Conservation (phyloP, 148 eudicot genomes). For the Vaccinium macrocarpon region DNA sequence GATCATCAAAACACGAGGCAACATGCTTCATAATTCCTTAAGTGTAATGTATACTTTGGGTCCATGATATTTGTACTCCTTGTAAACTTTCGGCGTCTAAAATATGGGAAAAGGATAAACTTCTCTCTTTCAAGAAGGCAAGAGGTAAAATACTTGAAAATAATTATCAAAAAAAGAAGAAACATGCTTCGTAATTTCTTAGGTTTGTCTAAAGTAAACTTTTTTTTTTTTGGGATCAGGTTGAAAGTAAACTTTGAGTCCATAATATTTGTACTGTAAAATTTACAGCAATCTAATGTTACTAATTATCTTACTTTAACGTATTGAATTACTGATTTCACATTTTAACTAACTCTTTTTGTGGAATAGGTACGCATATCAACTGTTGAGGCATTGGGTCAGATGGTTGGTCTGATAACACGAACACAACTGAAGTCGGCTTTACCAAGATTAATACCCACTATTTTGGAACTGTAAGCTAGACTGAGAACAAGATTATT, state of each 20-base stretch:
- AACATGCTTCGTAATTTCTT: not conserved
- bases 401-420: conserved; percentile 90
- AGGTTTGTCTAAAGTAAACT: not conserved
- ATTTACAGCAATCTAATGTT: not conserved
- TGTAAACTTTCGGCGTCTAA: not conserved
- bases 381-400: conserved; percentile 88
- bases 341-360: conserved; percentile 4
- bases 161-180: not conserved
- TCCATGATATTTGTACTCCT: not conserved
- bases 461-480: conserved; percentile 89
- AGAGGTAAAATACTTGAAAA: not conserved
- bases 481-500: conserved; percentile 2
- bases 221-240: too few relatives aligned
- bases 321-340: not conserved
- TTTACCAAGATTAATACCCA: conserved; percentile 88
- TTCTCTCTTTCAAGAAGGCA: not conserved
- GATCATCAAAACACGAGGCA: not conserved
- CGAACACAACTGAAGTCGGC: conserved; percentile 76
- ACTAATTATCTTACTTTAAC: not conserved
- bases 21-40: not conserved
- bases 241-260: not conserved
- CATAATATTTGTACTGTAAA: not conserved
- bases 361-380: conserved; percentile 59
- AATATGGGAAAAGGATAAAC: not conserved
- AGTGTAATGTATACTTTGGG: not conserved